Percentiles rank a stretch among this genome's conserved stretches.
These are phyloP conservation scores for Sergeia podlipaevii DNA, from an alignment of 208 protist species.

Conservation along the genomic window DNA sequence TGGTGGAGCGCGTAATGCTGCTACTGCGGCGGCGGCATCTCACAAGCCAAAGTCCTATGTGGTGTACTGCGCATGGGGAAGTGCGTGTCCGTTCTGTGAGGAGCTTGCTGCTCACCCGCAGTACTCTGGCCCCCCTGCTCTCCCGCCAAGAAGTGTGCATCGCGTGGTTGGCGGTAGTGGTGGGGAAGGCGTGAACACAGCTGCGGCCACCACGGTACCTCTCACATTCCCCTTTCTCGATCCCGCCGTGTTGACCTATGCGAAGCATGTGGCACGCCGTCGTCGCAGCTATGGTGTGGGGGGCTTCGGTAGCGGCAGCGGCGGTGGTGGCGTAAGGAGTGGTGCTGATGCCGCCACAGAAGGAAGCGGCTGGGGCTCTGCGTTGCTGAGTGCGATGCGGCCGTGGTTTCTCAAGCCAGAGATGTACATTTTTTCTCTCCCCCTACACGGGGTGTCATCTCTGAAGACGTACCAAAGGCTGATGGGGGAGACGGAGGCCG, in stretches of 20 bases:
- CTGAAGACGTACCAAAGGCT: constrained; percentile 41
- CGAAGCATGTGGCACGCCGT: constrained; percentile 7
- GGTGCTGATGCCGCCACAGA: too few species aligned
- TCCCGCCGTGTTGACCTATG: constrained; percentile 24
- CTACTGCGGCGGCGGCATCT: not conserved
- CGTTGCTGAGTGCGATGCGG: constrained; percentile 3
- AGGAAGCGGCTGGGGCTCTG: too few species aligned
- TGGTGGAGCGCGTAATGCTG: not conserved
- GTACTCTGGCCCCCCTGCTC: constrained; percentile 8
- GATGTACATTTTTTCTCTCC: constrained; percentile 40
- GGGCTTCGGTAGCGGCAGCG: not conserved
- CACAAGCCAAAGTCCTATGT: constrained; percentile 4
- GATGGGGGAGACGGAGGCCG: too few species aligned
- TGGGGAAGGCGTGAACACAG: too few species aligned
- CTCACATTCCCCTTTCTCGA: constrained; percentile 56
- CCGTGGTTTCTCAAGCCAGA: constrained; percentile 72
- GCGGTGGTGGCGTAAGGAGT: not conserved
- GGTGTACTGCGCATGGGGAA: constrained; percentile 74
- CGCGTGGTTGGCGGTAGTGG: too few species aligned
- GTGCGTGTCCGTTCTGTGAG: constrained; percentile 70
- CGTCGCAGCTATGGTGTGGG: constrained; percentile 9
- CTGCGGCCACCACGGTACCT: too few species aligned
- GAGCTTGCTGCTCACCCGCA: constrained; percentile 43
- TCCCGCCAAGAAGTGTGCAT: too few species aligned
- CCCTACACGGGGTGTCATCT: constrained; percentile 27